Conservation (phyloP, 2,329 filamentous ascomycete genomes). For the Septoria linicola region DNA sequence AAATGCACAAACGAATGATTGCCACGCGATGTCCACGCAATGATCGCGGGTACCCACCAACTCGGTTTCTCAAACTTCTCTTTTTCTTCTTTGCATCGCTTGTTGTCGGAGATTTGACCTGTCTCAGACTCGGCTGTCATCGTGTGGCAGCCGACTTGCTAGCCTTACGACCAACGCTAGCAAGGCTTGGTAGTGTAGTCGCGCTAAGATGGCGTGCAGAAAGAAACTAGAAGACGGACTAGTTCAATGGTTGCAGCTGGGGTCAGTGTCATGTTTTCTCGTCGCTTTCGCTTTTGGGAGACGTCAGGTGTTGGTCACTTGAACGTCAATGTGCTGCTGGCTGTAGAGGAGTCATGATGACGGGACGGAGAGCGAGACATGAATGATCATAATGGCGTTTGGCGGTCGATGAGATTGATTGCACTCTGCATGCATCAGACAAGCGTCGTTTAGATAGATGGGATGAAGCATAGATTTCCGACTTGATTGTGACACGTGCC, state of each 20-base stretch:
- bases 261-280: not conserved
- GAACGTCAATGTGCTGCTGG: too few species aligned
- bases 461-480: too few species aligned
- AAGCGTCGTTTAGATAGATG: too few species aligned
- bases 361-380: too few species aligned
- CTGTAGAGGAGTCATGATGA: too few species aligned
- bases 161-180: constrained; percentile 9
- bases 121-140: constrained; percentile 3
- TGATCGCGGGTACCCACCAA: not conserved
- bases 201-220: constrained; percentile 2
- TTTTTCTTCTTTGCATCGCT: not conserved
- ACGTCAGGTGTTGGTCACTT: too few species aligned
- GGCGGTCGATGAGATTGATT: too few species aligned
- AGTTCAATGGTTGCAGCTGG: not conserved
- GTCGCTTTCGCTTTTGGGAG: not conserved
- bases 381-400: too few species aligned
- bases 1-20: not conserved
- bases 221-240: not conserved
- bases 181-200: not conserved
- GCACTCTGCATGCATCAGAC: too few species aligned
- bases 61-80: not conserved
- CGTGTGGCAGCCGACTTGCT: constrained; percentile 1
- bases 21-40: not conserved
- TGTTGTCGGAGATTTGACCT: constrained; percentile 7
- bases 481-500: too few species aligned